Evolutionary conservation across 768 basidiomycete species (phyloP), one percentile per base, ranked within the genome.

Genomic region (Mycena galericulata): DNA sequence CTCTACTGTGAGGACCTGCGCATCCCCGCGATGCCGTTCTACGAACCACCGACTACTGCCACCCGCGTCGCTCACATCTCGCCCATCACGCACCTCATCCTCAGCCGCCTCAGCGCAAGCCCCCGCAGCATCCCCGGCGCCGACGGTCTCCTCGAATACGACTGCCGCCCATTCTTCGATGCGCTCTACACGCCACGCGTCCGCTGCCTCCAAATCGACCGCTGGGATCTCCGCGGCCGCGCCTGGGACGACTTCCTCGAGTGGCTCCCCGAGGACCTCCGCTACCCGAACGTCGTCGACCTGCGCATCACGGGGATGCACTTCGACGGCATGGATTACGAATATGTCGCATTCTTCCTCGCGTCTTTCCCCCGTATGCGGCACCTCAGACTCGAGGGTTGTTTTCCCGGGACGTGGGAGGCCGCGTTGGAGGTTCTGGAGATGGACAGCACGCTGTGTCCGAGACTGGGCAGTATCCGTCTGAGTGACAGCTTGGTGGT

Each of bases 101-200:
- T 68, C 20, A 62, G 56, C 49, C 20, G 34, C 0, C 56, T 68
- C 24, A 17, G 50, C 43, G 67, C 47, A 1, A 58, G n/a, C 7
- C 46, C 40, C 1, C 46, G 56, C n/a, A 1, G 8, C 24, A 26
- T 22, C n/a, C 60, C 36, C 18, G 54, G 32, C 17, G 12, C 8
- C 1, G 61, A 58, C n/a, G 57, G 49, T 14, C 10, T 3, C 10
- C 12, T n/a, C 32, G 67, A 68, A 43, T 27, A 59, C 34, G 17
- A 7, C 43, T 68, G 62, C 62, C 12, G 15, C 22, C 27, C 55
- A 26, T 68, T 68, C 62, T 68, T 68, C 67, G 61, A 64, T 32
- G 40, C 62, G 41, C 67, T 68, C 12, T 45, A 59, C n/a, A 64
- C 57, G 9, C 55, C 67, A 7, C 17, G 3, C 43, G 32, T 58